Conservation (phyloP, 768 basidiomycete genomes). For the Mycena galopus region DNA sequence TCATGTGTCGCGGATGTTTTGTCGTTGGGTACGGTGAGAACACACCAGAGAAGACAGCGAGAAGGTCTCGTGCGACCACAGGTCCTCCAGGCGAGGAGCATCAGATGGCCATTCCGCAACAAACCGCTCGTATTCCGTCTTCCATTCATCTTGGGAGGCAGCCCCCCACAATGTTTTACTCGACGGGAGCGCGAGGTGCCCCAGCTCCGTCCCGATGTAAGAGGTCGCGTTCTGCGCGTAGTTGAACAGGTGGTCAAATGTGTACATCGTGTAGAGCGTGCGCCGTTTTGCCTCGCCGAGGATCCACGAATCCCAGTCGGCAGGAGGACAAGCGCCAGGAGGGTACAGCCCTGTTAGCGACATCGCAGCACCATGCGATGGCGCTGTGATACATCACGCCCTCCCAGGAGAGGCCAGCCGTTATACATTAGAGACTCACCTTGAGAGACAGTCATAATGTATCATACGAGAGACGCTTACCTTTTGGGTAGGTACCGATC, state of each 20-base stretch:
- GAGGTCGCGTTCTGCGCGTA: slow-evolving; percentile 9
- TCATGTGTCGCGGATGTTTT: no score
- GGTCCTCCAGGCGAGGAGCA: slow-evolving; percentile 16
- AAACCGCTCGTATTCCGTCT: slow-evolving; percentile 7
- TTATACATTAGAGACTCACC: no score
- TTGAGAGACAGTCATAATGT: no score
- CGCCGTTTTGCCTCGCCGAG: slow-evolving; percentile 28
- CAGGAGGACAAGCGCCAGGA: not conserved
- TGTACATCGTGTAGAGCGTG: slow-evolving; percentile 27
- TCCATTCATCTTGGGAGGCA: slow-evolving; percentile 6
- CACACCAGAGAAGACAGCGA: no score
- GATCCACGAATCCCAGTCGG: slow-evolving; percentile 26
- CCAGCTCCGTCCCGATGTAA: slow-evolving; percentile 30
- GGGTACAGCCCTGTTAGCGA: not conserved
- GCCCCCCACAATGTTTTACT: slow-evolving; percentile 22
- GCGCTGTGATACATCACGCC: no score
- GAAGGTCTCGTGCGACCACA: no score
- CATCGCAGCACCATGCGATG: no score
- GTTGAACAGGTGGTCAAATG: slow-evolving; percentile 28
- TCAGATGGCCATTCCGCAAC: slow-evolving; percentile 17
- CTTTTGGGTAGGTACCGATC: no score
- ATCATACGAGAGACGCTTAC: no score
- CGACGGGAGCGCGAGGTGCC: slow-evolving; percentile 7
- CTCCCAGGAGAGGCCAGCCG: no score
- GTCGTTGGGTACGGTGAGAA: no score